These are phyloP conservation scores for Scalesia atractyloides DNA, from an alignment of 129 eudicot species.

Conservation along the genomic window DNA sequence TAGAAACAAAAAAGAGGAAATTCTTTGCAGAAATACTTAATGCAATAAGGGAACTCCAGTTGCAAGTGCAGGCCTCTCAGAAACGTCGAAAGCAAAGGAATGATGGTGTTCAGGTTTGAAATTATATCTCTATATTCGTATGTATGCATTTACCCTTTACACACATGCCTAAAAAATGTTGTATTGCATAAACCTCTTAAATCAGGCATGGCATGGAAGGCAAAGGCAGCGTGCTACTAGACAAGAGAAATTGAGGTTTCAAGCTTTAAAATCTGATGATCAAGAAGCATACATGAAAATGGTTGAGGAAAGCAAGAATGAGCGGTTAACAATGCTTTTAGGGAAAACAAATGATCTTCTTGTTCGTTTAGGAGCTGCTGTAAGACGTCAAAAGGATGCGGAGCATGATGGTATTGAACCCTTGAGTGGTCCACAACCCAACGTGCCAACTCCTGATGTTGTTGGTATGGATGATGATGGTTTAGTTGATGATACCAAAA, in stretches of 20 bases:
- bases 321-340: conserved; percentile 88
- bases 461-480: conserved; percentile 59
- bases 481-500: conserved; percentile 41
- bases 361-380: conserved; percentile 98
- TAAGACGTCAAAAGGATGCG: conserved; percentile 94
- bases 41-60: conserved; percentile 83
- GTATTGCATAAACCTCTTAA: not conserved
- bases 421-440: conserved; percentile 55
- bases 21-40: conserved; percentile 92
- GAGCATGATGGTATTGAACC: conserved; percentile 85
- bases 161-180: not conserved
- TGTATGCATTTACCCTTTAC: not conserved
- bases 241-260: conserved; percentile 91
- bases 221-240: conserved; percentile 97
- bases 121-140: not conserved
- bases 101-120: conserved; percentile 87
- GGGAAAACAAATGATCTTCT: conserved; percentile 96
- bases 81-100: conserved; percentile 89
- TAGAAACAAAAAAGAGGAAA: conserved; percentile 76
- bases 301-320: conserved; percentile 99
- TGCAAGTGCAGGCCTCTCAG: conserved; percentile 87
- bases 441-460: conserved; percentile 43
- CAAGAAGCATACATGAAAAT: conserved; percentile 99
- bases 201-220: conserved; percentile 98
- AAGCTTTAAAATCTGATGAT: conserved; percentile 91